These are phyloP conservation scores for Ustilago loliicola DNA, from an alignment of 1,284 basidiomycete genomes.

Conservation along the genomic window DNA sequence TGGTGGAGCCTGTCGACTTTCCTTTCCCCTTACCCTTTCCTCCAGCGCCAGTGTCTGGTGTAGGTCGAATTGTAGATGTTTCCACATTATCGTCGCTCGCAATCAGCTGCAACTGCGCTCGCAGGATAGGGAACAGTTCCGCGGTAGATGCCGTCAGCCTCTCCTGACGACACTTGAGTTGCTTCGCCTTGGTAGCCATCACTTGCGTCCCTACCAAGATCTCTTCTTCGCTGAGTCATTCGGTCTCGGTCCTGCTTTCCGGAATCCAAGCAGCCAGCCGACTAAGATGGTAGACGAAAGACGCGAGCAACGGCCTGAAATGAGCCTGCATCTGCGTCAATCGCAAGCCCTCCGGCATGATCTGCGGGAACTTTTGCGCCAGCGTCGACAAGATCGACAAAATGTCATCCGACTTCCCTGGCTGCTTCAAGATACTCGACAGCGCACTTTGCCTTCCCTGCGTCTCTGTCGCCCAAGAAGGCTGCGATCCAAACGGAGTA, in stretches of 20 bases:
- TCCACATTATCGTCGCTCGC: constrained; percentile 20
- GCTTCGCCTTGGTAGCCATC: constrained; percentile 34
- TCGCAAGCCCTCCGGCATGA: constrained; percentile 16
- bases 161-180: constrained; percentile 35
- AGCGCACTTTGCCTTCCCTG: constrained; percentile 19
- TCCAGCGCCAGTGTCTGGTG: not conserved
- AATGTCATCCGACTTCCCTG: constrained; percentile 24
- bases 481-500: constrained; percentile 22
- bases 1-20: not conserved
- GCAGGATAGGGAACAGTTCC: constrained; percentile 35
- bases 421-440: constrained; percentile 23
- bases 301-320: constrained; percentile 24
- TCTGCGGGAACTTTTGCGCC: constrained; percentile 19
- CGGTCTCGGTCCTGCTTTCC: constrained; percentile 31
- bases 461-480: constrained; percentile 8
- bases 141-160: constrained; percentile 32
- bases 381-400: constrained; percentile 21
- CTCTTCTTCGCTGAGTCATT: constrained; percentile 46
- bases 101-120: constrained; percentile 29
- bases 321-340: constrained; percentile 25
- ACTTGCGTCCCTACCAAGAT: constrained; percentile 42
- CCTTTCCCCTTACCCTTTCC: not conserved
- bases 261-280: constrained; percentile 43
- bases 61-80: constrained; percentile 18
- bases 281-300: constrained; percentile 40